Base-by-base conservation (phyloP, 1,139 yeast genomes). In the Taphrina pruni region DNA sequence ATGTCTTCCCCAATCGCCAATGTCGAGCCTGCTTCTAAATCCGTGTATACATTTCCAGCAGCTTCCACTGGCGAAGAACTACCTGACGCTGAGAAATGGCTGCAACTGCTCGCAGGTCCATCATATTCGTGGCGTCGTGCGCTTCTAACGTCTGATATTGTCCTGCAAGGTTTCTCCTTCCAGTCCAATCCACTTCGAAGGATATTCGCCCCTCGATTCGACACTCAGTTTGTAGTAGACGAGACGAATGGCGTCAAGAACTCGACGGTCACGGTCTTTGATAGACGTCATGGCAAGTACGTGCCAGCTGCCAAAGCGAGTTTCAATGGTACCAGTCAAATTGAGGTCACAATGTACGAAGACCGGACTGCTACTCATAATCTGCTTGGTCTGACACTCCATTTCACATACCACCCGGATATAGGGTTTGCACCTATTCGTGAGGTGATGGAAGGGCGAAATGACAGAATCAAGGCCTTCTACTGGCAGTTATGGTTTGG, bases 401-500 rank as follows among this genome's bases (percentile, higher is more conserved):
- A 87, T 73, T 95, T 88, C 86, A 85, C 82, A 70, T 94, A 89
- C 82, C 84, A 87, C 76, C 92, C 97, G 62, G 84, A 86, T 68
- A 90, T 89, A 78, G 99, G 99, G 32, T 93, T 89, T 79, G 97
- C 97, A 71, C 98, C 99, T 77, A 90, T 94, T 74, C 84, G 87
- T 75, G 99, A 94, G 81, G 85, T 89, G 56, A 89, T 91, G 89
- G 89, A 87, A 74, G 95, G 88, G 76, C 88, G 99, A 83, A 95
- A 94, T 80, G 87, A 86, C 70, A 87, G 98, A 80, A 93, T 95
- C 80, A 94, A 94, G 84, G 88, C 88, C 79, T 91, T 94, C 83
- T 94, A 94, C 87, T 95, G 99, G 99, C 88, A 88, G 78, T 84
- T 92, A 76, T 94, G 99, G 99, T 92, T 91, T 77, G 97, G 97